Evolutionary conservation across 495 filamentous ascomycete genomes (phyloP).

Genomic region (Viridothelium virens): DNA sequence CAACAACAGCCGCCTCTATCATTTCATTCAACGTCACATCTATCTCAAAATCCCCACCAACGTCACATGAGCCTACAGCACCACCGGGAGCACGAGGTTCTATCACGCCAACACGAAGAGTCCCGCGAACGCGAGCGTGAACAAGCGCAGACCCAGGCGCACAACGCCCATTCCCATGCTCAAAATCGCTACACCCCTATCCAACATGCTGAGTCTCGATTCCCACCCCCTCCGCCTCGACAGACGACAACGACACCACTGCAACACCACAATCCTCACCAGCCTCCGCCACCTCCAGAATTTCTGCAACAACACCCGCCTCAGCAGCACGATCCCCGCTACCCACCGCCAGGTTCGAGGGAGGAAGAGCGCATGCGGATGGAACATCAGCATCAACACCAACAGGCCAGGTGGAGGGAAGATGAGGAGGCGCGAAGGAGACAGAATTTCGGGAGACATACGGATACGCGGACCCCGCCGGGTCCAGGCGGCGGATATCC

Average conservation of each 20-base stretch:
- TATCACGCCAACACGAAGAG: background rate
- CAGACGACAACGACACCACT: background rate
- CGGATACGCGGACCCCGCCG: background rate
- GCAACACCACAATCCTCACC: background rate
- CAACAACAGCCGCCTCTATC: background rate
- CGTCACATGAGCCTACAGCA: background rate
- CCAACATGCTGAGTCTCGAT: background rate
- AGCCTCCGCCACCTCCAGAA: conserved; percentile 1
- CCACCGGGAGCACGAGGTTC: background rate
- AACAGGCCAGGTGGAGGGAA: background rate
- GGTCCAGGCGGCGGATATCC: background rate
- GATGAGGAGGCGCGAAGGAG: background rate
- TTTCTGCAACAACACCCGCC: background rate
- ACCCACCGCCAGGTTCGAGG: background rate
- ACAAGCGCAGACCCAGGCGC: background rate
- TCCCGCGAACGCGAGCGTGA: conserved; percentile 6
- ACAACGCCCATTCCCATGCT: background rate
- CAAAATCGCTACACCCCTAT: conserved; percentile 7
- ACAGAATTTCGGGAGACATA: background rate
- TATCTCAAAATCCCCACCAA: background rate
- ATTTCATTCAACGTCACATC: background rate
- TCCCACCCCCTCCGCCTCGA: conserved; percentile 1
- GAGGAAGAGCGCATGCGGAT: background rate
- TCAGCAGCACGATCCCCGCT: conserved; percentile 5
- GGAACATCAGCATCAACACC: background rate